Base-by-base conservation (phyloP, 768 basidiomycete genomes). In the Leccinum uliginosum region DNA sequence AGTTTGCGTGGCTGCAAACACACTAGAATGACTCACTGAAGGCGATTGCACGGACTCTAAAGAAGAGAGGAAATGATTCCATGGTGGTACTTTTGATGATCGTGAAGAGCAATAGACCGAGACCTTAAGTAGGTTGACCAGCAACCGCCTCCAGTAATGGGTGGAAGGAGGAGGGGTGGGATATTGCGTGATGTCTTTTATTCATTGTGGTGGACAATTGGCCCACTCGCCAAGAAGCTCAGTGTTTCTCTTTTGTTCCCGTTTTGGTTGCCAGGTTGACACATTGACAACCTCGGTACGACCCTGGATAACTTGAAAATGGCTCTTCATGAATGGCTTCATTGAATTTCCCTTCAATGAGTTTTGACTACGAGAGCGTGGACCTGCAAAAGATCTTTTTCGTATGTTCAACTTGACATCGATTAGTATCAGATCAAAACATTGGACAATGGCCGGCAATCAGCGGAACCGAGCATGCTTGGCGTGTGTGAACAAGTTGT, bases 51-150 rank as follows among this genome's bases (percentile, higher is more conserved):
- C 71, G 70, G 29, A 72, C 58, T 58, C 44, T 71, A 15, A 71
- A 69, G 52, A 73, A 73, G 24, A 59, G 47, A 3, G 67, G 70
- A 32, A 70, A 71, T 1, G 63, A 67, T 27, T 74, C 66, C 71
- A 73, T 70, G 45, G 30, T 50, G 48, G 27, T 34, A 54, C 17
- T 27, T 11, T 32, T 44, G 45, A 43, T 21, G 35, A 30, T 26
- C 3, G 48, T 23, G 35, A 54, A 35, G 43, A 38, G 45, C 7
- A 29, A 40, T 15, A 26, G 43, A 45, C 1, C 61, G 62, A 71
- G 61, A 66, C 40, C 54, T 53, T 51, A n/a, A 34, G 47, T 26
- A 12, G 38, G 50, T 12, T 56, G 57, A 50, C 60, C 62, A 64
- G 61, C 62, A 66, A 68, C 55, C 56, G 55, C 55, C 56, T 65